Percentiles rank a stretch among this genome's conserved stretches.
Conservation (phyloP, 2,329 filamentous ascomycete genomes). For the Lachnellula subtilissima region DNA sequence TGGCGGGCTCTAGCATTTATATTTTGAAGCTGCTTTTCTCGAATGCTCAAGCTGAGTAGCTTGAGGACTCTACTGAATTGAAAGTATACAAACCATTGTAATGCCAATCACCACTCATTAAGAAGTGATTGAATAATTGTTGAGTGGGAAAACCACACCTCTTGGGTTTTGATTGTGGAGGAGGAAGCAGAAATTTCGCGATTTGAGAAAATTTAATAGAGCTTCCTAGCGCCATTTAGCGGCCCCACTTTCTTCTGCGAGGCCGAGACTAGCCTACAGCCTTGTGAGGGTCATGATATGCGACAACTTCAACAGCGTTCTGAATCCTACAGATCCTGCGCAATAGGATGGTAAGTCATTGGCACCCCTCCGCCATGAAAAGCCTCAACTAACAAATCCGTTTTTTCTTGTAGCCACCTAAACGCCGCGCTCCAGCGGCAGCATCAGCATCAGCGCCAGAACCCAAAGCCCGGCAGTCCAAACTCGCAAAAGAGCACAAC, state of each 20-base stretch:
- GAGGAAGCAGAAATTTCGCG: constrained; percentile 1
- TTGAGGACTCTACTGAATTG: background rate
- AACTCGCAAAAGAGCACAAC: constrained; percentile 88
- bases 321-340: background rate
- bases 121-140: background rate
- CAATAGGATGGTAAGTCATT: constrained; percentile 7
- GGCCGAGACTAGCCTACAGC: constrained; percentile 2
- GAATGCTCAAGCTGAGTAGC: background rate
- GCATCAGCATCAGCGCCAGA: constrained; percentile 19
- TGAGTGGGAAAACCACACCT: background rate
- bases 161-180: background rate
- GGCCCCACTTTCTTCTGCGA: constrained; percentile 2
- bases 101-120: background rate
- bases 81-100: background rate
- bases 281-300: constrained; percentile 2
- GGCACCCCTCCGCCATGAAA: background rate
- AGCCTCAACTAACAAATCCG: background rate
- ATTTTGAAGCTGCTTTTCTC: constrained; percentile 26
- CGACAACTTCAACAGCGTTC: background rate
- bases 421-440: constrained; percentile 25
- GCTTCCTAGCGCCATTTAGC: background rate
- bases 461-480: constrained; percentile 62
- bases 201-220: background rate
- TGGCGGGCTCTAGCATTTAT: constrained; percentile 52
- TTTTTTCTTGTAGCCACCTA: constrained; percentile 23